phyloP scores from a whole-genome alignment of 2,329 filamentous ascomycete species.

The Calonectria pseudoturangicola region DNA sequence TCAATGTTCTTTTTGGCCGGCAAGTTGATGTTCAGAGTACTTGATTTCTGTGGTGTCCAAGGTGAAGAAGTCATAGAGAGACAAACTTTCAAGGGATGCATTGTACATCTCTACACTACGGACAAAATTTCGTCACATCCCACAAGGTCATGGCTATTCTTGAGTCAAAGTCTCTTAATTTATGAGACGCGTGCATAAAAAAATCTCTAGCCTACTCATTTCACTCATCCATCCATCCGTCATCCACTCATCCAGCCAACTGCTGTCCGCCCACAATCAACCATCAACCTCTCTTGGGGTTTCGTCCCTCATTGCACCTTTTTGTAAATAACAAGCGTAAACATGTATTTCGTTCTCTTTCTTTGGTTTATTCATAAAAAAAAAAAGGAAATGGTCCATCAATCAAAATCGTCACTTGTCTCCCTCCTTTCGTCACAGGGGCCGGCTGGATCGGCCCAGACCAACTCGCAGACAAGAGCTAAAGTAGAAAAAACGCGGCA shows the following conservation, averaged over 20 bases:
- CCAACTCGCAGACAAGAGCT: constrained; percentile 2
- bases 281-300: background rate
- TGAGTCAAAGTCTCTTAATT: constrained; percentile 37
- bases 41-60: too few relatives aligned
- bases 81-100: background rate
- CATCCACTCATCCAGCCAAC: constrained; percentile 33
- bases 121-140: background rate
- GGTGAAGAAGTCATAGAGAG: too few relatives aligned
- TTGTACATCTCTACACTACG: background rate
- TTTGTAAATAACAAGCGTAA: constrained; percentile 31
- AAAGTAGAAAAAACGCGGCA: constrained; percentile 14
- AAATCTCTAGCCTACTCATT: constrained; percentile 34
- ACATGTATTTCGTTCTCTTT: constrained; percentile 41
- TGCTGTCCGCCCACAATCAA: constrained; percentile 21
- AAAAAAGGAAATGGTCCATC: constrained; percentile 34
- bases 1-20: too few relatives aligned
- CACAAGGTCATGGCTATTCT: background rate
- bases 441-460: constrained; percentile 28
- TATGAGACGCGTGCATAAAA: constrained; percentile 39
- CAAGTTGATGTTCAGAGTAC: too few relatives aligned
- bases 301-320: constrained; percentile 21
- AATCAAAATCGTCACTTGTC: constrained; percentile 29
- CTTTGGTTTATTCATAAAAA: constrained; percentile 41
- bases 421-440: constrained; percentile 24
- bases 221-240: constrained; percentile 33